Percentiles rank a stretch among this genome's conserved stretches.
Evolutionary conservation across 192 early-diverging fungal genomes (phyloP).

Genomic region (Jimgerdemannia flammicorona): DNA sequence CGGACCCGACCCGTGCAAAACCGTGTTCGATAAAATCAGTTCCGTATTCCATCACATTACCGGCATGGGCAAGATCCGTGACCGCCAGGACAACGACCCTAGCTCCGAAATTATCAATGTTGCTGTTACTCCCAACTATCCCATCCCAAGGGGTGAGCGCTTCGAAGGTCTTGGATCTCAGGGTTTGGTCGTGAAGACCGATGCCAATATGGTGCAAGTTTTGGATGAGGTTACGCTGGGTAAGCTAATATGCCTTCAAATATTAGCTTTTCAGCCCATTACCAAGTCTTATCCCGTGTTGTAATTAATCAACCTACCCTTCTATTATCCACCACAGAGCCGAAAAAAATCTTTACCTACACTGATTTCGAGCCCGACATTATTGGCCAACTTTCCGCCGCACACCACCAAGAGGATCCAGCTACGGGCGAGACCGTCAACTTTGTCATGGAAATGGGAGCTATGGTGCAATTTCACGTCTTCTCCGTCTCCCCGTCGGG

Average conservation of each 20-base stretch:
- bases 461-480: slow-evolving; percentile 23
- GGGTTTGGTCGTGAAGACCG: slow-evolving; percentile 26
- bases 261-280: too few relatives aligned
- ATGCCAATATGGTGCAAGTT: slow-evolving; percentile 32
- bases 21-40: slow-evolving; percentile 29
- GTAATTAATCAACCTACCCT: too few relatives aligned
- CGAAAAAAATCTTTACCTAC: slow-evolving; percentile 31
- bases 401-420: slow-evolving; percentile 36
- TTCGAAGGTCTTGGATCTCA: slow-evolving; percentile 12
- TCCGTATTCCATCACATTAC: slow-evolving; percentile 29
- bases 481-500: slow-evolving; percentile 13
- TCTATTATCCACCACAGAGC: not conserved
- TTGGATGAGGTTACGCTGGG: slow-evolving; percentile 22
- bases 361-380: slow-evolving; percentile 17
- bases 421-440: slow-evolving; percentile 29
- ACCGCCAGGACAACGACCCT: slow-evolving; percentile 21
- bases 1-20: slow-evolving; percentile 36
- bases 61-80: not conserved
- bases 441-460: slow-evolving; percentile 26
- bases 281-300: too few relatives aligned
- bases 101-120: slow-evolving; percentile 37
- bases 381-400: slow-evolving; percentile 30
- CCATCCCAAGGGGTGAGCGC: slow-evolving; percentile 7
- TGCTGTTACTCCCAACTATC: slow-evolving; percentile 34
- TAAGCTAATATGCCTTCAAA: not conserved